phyloP scores from a whole-genome alignment of 2,329 filamentous ascomycete species.

The Verticillium nubilum region DNA sequence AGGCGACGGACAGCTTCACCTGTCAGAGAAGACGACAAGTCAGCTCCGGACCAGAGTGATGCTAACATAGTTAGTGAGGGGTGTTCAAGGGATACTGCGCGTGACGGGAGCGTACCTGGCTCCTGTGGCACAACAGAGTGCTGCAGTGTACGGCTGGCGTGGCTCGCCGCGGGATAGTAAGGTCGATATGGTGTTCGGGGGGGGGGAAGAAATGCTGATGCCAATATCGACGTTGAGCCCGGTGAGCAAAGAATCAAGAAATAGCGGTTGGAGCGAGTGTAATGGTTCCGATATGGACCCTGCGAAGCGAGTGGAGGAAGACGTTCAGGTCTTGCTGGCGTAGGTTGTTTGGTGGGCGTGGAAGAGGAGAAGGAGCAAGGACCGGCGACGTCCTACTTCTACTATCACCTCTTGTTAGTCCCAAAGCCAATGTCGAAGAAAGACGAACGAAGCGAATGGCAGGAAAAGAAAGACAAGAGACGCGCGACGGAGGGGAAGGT shows the following conservation, averaged over 20 bases:
- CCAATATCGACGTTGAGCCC: not conserved
- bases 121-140: not conserved
- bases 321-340: not conserved
- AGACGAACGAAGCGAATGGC: not conserved
- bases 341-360: not conserved
- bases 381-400: not conserved
- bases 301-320: not conserved
- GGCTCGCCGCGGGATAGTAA: not conserved
- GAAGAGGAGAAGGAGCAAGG: not conserved
- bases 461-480: not conserved
- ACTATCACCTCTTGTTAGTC: not conserved
- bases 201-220: too few relatives aligned
- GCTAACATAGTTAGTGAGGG: not conserved
- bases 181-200: too few relatives aligned
- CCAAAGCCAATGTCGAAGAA: not conserved
- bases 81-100: not conserved
- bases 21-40: not conserved
- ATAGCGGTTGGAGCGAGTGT: not conserved
- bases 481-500: not conserved
- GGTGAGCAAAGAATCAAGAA: not conserved
- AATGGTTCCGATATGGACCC: not conserved
- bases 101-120: not conserved
- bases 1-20: not conserved
- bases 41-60: not conserved
- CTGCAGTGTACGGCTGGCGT: not conserved